Evolutionary conservation across 1,139 yeast genomes (phyloP).

Genomic region (Geotrichum bryndzae): DNA sequence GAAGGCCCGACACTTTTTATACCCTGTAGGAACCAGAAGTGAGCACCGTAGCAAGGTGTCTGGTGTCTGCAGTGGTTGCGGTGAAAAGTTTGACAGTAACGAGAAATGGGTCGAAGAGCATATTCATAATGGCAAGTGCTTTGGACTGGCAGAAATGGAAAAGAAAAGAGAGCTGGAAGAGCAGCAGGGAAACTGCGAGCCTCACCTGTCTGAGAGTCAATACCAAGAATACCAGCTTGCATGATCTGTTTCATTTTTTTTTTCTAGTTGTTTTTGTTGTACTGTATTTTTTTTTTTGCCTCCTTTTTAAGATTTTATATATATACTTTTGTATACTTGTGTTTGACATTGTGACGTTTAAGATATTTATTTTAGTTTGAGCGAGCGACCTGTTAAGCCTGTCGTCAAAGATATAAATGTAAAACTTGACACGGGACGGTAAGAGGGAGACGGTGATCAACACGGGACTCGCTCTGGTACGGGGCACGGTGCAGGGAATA

Average conservation of each 20-base stretch:
- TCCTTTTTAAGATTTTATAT: background rate
- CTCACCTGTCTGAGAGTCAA: background rate
- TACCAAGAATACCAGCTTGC: background rate
- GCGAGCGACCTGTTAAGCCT: background rate
- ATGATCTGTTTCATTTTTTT: background rate
- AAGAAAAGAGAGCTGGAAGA: slow-evolving; percentile 18
- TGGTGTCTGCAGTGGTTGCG: slow-evolving; percentile 82
- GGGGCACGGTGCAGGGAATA: no score
- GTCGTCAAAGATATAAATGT: background rate
- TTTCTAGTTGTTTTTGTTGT: background rate
- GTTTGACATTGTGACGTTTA: background rate
- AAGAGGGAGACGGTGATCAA: no score
- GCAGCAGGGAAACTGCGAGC: slow-evolving; percentile 1
- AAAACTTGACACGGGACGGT: no score
- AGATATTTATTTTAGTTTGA: background rate
- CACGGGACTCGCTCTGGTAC: no score
- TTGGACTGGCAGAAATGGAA: slow-evolving; percentile 17
- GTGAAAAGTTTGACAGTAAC: slow-evolving; percentile 62
- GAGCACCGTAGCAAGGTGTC: slow-evolving; percentile 59
- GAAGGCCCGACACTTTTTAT: slow-evolving; percentile 83
- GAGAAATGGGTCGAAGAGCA: slow-evolving; percentile 89
- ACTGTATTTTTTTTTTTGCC: no score
- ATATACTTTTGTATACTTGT: background rate
- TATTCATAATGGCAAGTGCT: slow-evolving; percentile 74
- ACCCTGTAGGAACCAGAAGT: slow-evolving; percentile 79